Conservation (phyloP, 805 yeast species). For the Kazachstania bromeliacearum region DNA sequence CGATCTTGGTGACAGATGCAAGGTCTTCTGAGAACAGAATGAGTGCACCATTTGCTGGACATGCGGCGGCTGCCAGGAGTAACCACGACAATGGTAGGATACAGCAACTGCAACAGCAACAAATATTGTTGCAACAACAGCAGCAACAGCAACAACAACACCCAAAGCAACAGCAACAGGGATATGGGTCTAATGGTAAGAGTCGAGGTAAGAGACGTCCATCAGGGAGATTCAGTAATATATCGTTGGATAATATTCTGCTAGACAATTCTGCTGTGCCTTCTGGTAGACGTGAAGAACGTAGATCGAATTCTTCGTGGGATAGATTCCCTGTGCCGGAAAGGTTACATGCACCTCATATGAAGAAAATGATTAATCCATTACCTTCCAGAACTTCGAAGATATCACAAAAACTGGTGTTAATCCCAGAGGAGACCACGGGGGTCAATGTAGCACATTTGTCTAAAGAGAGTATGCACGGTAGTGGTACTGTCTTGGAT, state of each 20-base stretch:
- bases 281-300: slow-evolving; percentile 47
- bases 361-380: slow-evolving; percentile 21
- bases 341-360: slow-evolving; percentile 11
- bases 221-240: slow-evolving; percentile 51
- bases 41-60: slow-evolving; percentile 73
- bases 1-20: slow-evolving; percentile 86
- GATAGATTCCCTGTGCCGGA: slow-evolving; percentile 14
- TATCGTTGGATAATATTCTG: slow-evolving; percentile 71
- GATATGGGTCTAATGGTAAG: neutral
- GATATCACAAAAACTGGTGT: slow-evolving; percentile 74
- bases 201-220: neutral
- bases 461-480: slow-evolving; percentile 35
- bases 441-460: slow-evolving; percentile 37
- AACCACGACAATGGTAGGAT: too few relatives aligned
- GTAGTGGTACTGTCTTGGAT: slow-evolving; percentile 1
- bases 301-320: slow-evolving; percentile 31
- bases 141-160: slow-evolving; percentile 8
- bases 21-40: slow-evolving; percentile 46
- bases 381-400: slow-evolving; percentile 65
- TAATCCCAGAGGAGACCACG: slow-evolving; percentile 52
- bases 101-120: neutral
- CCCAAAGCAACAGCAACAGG: neutral
- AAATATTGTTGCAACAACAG: slow-evolving; percentile 9
- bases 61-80: slow-evolving; percentile 27
- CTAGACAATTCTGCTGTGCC: slow-evolving; percentile 82